Evolutionary conservation across 2,329 filamentous ascomycete genomes (phyloP), one percentile per base, ranked within the genome.

Genomic region (Colletotrichum destructivum): DNA sequence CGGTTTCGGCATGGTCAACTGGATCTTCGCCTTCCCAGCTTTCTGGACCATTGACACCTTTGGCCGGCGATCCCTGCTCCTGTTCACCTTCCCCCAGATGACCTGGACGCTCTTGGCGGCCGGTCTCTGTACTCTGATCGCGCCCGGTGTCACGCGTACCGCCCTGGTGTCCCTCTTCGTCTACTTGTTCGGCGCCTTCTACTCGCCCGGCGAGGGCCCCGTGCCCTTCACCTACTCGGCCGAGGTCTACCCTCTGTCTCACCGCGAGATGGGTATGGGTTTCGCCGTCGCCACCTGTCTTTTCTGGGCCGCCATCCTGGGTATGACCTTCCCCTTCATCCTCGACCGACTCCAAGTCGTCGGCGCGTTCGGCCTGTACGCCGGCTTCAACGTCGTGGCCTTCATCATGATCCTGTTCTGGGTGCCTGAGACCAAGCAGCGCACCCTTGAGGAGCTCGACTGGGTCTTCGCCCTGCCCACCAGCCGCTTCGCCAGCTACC

Each of bases 181-280:
- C n/a, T 79, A 77, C 52, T 66, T 79, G 13, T 78, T 77, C 52
- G 75, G 74, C 2, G 76, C 77, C 21, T 77, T 76, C 44, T 79
- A 78, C 69, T 77, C 76, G 0, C 66, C 76, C 12, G 77, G 87
- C 3, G 91, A 93, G 81, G 91, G 90, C 0, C 88, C 89, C 5
- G 91, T 93, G 9, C 91, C 91, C 0, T 93, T 91, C 77, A 89
- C 89, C 0, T 93, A 93, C 81, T 88, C 86, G 6, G 90, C 91
- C 52, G 92, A 93, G 78, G 90, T 93, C 2, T 93, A 91, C 78
- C 91, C 92, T 0, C 86, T 93, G 0, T 91, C 90, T 1, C 91
- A 93, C 78, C 87, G 92, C 76, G 92, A 93, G 77, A 86, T 93
- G 31, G 92, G 92, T 68, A 93, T 94, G 92, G 88, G 87, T 0